phyloP scores from a whole-genome alignment of 306 rosid species.

The Prunus persica region Prunus_persica_NCBIv2 NC_034010.1:29601501-29602000 shows the following conservation, averaged over 20 bases:
- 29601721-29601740: conserved; percentile 82
- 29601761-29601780: conserved; percentile 84
- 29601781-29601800: conserved; percentile 82
- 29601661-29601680: conserved; percentile 94
- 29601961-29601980: background rate
- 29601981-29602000: background rate
- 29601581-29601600: conserved; percentile 14
- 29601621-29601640: conserved; percentile 86
- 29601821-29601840: conserved; percentile 93
- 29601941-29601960: background rate
- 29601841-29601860: conserved; percentile 25
- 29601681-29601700: conserved; percentile 92
- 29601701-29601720: conserved; percentile 86
- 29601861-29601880: conserved; percentile 11
- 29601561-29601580: conserved; percentile 31
- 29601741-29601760: conserved; percentile 96
- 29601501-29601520: conserved; percentile 38
- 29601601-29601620: conserved; percentile 73
- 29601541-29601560: conserved; percentile 16
- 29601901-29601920: background rate
- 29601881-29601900: background rate
- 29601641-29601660: conserved; percentile 95
- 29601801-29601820: conserved; percentile 94
- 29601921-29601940: background rate
- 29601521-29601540: background rate